Base-by-base conservation (phyloP, 2,329 filamentous ascomycete genomes). In the Pseudomassariella vexata region DNA sequence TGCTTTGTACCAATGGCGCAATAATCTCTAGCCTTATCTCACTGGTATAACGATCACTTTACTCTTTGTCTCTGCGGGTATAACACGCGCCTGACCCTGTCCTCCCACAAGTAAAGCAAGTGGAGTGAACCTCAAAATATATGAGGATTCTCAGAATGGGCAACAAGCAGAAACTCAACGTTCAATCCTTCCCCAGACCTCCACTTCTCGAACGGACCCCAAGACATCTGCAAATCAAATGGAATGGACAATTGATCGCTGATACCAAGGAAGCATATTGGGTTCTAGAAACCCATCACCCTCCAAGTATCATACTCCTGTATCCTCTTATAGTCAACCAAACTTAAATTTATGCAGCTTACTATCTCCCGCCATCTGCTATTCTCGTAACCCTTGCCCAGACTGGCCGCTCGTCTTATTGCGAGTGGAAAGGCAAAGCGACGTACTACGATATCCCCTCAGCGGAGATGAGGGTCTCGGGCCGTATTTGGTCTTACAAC, bases 221-320 rank as follows among this genome's bases (percentile, higher is more conserved):
- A 3, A 60, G 70, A 30, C 73, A 76, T 46, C 55, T 81, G 28
- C 63, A 66, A 41, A 65, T 81, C 39, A 71, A 66, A 48, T 78
- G 70, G 63, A 59, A 68, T 17, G 68, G 65, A 14, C 55, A 68
- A 27, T 56, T 65, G 29, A 68, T 80, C 39, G 76, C 73, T 9
- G 71, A 79, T 25, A 78, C 76, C 6, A 68, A 59, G 34, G 63
- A 73, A 27, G 73, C 67, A 3, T 79, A 68, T 49, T 79, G 76
- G 75, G 73, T 76, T 4, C 57, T 80, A 20, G 74, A 80, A 50
- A 78, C 74, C 12, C 71, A 73, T 42, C 75, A 79, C 44, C 72
- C 76, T 20, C 76, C 76, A 5, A 78, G 70, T 74, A 46, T n/a
- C n/a, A n/a, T n/a, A n/a, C 28, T 20, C 26, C 20, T 14, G 12